Evolutionary conservation across 176 grass and related monocot species (phyloP).

Genomic region (Triticum aestivum): IWGSC_CS_RefSeq_v2.1 NC_057796.1:202160809-202161308

Average conservation of each 20-base stretch:
- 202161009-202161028: not conserved
- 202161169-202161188: not conserved
- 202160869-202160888: too few relatives aligned
- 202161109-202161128: not conserved
- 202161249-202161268: conserved; percentile 8
- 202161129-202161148: not conserved
- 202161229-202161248: not conserved
- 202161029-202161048: not conserved
- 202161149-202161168: not conserved
- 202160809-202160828: too few relatives aligned
- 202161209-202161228: not conserved
- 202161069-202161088: conserved; percentile 2
- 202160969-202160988: too few relatives aligned
- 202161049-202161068: not conserved
- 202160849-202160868: too few relatives aligned
- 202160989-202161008: too few relatives aligned
- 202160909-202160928: too few relatives aligned
- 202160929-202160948: too few relatives aligned
- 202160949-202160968: too few relatives aligned
- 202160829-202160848: too few relatives aligned
- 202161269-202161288: not conserved
- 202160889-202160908: too few relatives aligned
- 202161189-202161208: not conserved
- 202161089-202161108: not conserved
- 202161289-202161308: not conserved